phyloP scores from a whole-genome alignment of 2,329 filamentous ascomycete species.

The Venturia asperata region DNA sequence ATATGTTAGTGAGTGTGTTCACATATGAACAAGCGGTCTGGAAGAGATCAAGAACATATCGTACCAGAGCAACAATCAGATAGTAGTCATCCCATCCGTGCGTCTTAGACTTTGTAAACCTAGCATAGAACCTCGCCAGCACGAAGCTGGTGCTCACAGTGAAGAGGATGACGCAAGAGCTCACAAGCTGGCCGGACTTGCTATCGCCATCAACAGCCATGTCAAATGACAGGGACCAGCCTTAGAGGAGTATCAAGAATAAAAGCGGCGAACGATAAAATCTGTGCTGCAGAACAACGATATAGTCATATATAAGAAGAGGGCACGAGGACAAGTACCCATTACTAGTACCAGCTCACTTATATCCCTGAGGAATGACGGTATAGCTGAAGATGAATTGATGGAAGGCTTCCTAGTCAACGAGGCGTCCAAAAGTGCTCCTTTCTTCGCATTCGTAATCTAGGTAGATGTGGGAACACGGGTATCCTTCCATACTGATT shows the following conservation, averaged over 20 bases:
- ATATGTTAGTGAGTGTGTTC: not conserved
- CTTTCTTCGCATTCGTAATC: not conserved
- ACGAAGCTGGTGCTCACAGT: not conserved
- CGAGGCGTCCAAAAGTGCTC: not conserved
- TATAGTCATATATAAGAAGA: not conserved
- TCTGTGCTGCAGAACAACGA: not conserved
- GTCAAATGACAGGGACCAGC: not conserved
- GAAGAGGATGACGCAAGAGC: not conserved
- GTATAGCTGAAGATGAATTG: not conserved
- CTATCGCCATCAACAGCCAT: not conserved
- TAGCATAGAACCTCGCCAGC: not conserved
- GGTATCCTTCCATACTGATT: not conserved
- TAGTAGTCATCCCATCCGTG: constrained; percentile 7
- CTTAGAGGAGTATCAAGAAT: not conserved
- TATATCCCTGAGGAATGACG: not conserved
- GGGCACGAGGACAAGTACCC: not conserved
- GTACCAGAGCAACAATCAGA: not conserved
- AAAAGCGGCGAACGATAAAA: not conserved
- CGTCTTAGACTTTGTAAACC: not conserved
- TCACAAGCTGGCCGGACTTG: not conserved
- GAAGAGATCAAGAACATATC: not conserved
- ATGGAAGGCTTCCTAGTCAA: not conserved
- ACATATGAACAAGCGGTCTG: not conserved
- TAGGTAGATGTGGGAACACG: not conserved
- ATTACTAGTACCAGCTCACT: not conserved